phyloP scores from a whole-genome alignment of 1,139 yeast species.

The Protomyces inundatus region DNA sequence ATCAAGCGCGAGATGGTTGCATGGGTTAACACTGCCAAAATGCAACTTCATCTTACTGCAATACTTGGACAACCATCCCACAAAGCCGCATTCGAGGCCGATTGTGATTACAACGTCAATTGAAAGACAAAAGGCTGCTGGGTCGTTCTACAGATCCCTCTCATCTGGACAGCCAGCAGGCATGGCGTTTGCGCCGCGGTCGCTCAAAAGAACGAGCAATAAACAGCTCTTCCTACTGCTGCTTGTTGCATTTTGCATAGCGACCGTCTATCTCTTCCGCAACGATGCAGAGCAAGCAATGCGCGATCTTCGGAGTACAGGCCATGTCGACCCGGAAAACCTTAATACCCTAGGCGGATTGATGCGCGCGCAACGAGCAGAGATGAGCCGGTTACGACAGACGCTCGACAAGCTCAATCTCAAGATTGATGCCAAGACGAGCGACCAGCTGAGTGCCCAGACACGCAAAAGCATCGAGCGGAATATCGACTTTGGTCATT shows the following conservation, averaged over 20 bases:
- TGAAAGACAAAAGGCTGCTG: too few relatives aligned
- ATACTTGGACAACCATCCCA: too few relatives aligned
- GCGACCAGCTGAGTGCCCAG: conserved; percentile 7
- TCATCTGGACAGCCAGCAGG: too few relatives aligned
- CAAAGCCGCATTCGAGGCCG: too few relatives aligned
- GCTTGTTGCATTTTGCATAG: background rate
- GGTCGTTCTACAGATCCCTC: too few relatives aligned
- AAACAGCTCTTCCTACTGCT: background rate
- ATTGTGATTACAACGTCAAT: too few relatives aligned
- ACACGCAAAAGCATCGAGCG: conserved; percentile 22
- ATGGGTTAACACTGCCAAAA: too few relatives aligned
- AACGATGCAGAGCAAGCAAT: background rate
- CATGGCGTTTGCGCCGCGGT: background rate
- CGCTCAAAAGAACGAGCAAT: background rate
- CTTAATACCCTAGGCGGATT: background rate
- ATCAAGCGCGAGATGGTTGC: too few relatives aligned
- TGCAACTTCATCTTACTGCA: too few relatives aligned
- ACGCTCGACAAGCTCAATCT: conserved; percentile 13
- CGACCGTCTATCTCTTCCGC: background rate
- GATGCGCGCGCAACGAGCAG: conserved; percentile 11
- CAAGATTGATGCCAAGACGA: conserved; percentile 11
- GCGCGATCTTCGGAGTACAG: background rate
- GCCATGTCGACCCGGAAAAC: background rate
- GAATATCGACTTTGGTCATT: conserved; percentile 22
- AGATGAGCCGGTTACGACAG: conserved; percentile 8